Base-by-base conservation (phyloP, 352 stramenopile genomes). In the Pythium dissimile region DNA sequence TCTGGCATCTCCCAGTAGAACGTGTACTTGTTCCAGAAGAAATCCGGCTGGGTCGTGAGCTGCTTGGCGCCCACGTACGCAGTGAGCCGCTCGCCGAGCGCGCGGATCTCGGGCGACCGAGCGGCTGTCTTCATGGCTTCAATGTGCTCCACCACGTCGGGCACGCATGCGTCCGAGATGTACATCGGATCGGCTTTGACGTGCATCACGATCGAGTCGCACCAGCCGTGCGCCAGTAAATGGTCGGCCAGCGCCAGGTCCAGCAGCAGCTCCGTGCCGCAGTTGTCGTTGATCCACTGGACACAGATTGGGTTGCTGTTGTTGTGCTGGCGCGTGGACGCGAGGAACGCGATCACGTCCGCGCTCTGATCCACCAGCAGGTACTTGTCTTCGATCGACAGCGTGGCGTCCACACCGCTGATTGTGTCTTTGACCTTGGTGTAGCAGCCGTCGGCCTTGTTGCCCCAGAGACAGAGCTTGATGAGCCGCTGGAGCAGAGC, bases 221-320 rank as follows among this genome's bases (percentile, higher is more conserved):
- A 86, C 75, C 75, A 80, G 15, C 54, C 48, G 39, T 79, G 66
- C 20, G 55, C 64, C 24, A 92, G 62, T 34, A 92, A 48, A 50
- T 89, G 80, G 45, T 89, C 81, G 0, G 67, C 79, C 3, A 92
- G 64, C 28, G 77, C 77, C 24, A 92, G 45, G 41, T 92, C 81
- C 1, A 92, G 52, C 44, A 92, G 55, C 37, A 92, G 51, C 54
- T 92, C 79, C 0, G 77, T 88, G 43, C 79, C 82, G 55, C 77
- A 86, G 66, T 92, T 92, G 65, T 92, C 82, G 52, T 89, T 92
- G 58, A 92, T 86, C 43, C 69, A 89, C 47, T 89, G 72, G 4
- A 88, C 64, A 2, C 56, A 59, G 24, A 73, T 39, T 18, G 50
- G 23, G 3, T 66, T 28, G 9, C 12, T 18, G 6, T 15, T 13